Conservation (phyloP, 2,329 filamentous ascomycete genomes). For the Fusarium sp. region DNA sequence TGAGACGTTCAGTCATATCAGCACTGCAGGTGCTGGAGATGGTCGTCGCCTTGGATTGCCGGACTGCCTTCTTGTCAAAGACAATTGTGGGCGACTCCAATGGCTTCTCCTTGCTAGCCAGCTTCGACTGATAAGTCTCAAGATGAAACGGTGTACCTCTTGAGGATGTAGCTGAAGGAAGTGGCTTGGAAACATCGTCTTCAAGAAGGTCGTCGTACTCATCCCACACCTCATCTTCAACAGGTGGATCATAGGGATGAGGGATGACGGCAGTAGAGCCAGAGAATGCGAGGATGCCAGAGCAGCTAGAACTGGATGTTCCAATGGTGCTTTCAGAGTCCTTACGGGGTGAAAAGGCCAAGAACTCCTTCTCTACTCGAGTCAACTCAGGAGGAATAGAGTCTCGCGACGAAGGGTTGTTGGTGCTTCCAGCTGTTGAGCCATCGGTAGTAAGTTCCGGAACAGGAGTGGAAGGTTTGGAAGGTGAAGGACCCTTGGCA, state of each 20-base stretch:
- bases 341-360: slow-evolving; percentile 79
- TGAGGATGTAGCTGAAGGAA: slow-evolving; percentile 67
- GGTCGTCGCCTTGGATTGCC: slow-evolving; percentile 51
- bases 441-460: slow-evolving; percentile 54
- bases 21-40: slow-evolving; percentile 66
- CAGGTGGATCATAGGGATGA: slow-evolving; percentile 69
- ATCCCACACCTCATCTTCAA: slow-evolving; percentile 91
- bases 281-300: slow-evolving; percentile 69
- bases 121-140: slow-evolving; percentile 59
- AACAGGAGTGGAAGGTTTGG: slow-evolving; percentile 54
- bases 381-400: slow-evolving; percentile 47
- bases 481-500: slow-evolving; percentile 62
- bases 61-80: slow-evolving; percentile 49
- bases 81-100: slow-evolving; percentile 63
- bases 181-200: slow-evolving; percentile 62
- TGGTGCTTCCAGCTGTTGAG: slow-evolving; percentile 51
- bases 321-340: slow-evolving; percentile 70
- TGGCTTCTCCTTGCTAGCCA: slow-evolving; percentile 52
- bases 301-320: slow-evolving; percentile 71
- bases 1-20: slow-evolving; percentile 66
- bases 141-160: slow-evolving; percentile 68
- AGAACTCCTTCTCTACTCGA: slow-evolving; percentile 69
- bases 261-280: slow-evolving; percentile 76
- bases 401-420: slow-evolving; percentile 48
- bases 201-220: slow-evolving; percentile 92